Evolutionary conservation across 2,329 filamentous ascomycete species (phyloP).

Genomic region (Lizonia empirigonia): DNA sequence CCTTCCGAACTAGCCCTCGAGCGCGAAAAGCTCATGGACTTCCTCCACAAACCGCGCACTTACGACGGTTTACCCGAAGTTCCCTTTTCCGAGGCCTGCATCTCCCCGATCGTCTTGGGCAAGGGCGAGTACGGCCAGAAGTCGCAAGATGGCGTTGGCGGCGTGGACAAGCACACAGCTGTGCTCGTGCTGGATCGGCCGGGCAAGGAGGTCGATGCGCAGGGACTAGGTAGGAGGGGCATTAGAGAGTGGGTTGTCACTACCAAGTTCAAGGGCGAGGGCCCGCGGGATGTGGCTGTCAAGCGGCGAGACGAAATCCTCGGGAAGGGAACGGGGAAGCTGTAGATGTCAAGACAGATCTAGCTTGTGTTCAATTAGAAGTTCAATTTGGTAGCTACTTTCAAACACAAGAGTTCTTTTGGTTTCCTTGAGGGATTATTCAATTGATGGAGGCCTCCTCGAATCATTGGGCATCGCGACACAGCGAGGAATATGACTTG

Average conservation of each 20-base stretch:
- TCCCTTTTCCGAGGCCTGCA: slow-evolving; percentile 53
- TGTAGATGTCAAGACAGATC: slow-evolving; percentile 20
- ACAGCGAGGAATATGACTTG: too few species aligned
- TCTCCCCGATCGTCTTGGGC: slow-evolving; percentile 47
- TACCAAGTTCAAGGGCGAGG: slow-evolving; percentile 62
- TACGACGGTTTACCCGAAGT: slow-evolving; percentile 41
- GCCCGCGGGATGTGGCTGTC: slow-evolving; percentile 62
- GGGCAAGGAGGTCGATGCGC: slow-evolving; percentile 60
- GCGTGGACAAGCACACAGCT: slow-evolving; percentile 55
- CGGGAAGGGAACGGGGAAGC: slow-evolving; percentile 39
- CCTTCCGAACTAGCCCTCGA: slow-evolving; percentile 49
- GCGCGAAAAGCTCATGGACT: slow-evolving; percentile 44
- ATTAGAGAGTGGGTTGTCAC: slow-evolving; percentile 62
- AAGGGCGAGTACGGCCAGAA: slow-evolving; percentile 45
- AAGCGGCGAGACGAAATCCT: slow-evolving; percentile 51
- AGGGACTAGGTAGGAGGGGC: slow-evolving; percentile 56
- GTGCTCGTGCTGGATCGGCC: slow-evolving; percentile 61
- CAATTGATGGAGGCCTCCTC: too few species aligned
- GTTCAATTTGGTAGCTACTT: too few species aligned
- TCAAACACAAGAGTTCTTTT: too few species aligned
- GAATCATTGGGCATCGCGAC: too few species aligned
- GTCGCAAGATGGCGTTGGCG: slow-evolving; percentile 38
- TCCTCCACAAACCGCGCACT: slow-evolving; percentile 60
- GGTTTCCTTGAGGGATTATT: too few species aligned
- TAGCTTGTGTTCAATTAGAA: too few species aligned